Conservation (phyloP, 2,329 filamentous ascomycete genomes). For the Malbranchea zuffiana region DNA sequence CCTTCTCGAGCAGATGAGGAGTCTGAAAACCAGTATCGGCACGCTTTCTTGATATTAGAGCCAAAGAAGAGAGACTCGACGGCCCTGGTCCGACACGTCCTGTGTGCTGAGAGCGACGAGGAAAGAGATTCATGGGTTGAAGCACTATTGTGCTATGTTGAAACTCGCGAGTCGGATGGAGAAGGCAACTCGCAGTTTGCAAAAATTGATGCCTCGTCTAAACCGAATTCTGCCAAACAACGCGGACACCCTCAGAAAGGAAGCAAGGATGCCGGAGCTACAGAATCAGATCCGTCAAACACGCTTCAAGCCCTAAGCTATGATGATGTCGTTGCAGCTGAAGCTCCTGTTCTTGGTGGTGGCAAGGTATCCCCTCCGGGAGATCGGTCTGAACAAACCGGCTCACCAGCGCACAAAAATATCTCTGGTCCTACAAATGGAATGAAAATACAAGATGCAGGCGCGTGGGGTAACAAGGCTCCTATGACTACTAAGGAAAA, state of each 20-base stretch:
- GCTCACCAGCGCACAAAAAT: slow-evolving; percentile 32
- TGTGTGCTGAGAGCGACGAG: slow-evolving; percentile 87
- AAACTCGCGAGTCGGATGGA: slow-evolving; percentile 47
- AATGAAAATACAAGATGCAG: slow-evolving; percentile 68
- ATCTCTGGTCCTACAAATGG: slow-evolving; percentile 83
- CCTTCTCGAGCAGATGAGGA: slow-evolving; percentile 56
- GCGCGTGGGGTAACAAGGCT: slow-evolving; percentile 74
- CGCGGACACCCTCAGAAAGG: slow-evolving; percentile 22
- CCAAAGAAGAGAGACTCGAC: slow-evolving; percentile 92
- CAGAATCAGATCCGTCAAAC: slow-evolving; percentile 27
- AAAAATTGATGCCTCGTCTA: slow-evolving; percentile 16
- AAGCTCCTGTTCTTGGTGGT: slow-evolving; percentile 44
- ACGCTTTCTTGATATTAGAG: slow-evolving; percentile 89
- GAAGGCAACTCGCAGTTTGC: slow-evolving; percentile 20
- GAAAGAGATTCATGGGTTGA: slow-evolving; percentile 94
- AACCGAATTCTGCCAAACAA: neutral
- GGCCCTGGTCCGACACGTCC: slow-evolving; percentile 78
- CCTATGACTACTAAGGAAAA: slow-evolving; percentile 58
- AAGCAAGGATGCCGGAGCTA: slow-evolving; percentile 29
- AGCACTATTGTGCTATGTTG: slow-evolving; percentile 77
- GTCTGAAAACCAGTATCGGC: slow-evolving; percentile 83
- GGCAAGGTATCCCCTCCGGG: slow-evolving; percentile 28
- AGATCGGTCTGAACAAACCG: slow-evolving; percentile 21
- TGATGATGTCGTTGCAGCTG: slow-evolving; percentile 46
- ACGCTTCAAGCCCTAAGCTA: slow-evolving; percentile 43